Percentiles rank a stretch among this genome's conserved stretches.
Conservation (phyloP, 345 rosid species). For the Corchorus olitorius region DNA sequence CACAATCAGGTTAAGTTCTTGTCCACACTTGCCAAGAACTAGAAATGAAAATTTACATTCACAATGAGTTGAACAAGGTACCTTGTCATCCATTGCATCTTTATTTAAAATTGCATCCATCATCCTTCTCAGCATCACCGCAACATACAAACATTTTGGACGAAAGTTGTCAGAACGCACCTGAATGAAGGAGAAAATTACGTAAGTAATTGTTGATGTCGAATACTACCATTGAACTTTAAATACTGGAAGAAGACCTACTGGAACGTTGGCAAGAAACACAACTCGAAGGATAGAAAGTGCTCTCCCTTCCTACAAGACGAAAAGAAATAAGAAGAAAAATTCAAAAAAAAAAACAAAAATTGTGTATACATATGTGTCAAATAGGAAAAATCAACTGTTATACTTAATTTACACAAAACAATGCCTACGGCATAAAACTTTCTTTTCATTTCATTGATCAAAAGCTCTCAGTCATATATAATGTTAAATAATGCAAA, state of each 20-base stretch:
- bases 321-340: slow-evolving; percentile 14
- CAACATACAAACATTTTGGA: slow-evolving; percentile 91
- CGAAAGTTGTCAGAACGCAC: slow-evolving; percentile 67
- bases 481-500: background rate
- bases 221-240: slow-evolving; percentile 1
- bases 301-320: slow-evolving; percentile 66
- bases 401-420: background rate
- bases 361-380: slow-evolving; percentile 99
- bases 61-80: slow-evolving; percentile 23
- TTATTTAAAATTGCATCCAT: slow-evolving; percentile 91
- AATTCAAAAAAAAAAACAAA: too few species aligned
- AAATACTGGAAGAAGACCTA: slow-evolving; percentile 37
- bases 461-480: background rate
- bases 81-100: slow-evolving; percentile 99
- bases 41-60: background rate
- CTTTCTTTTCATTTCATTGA: slow-evolving; percentile 20
- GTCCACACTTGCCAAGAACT: background rate
- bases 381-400: slow-evolving; percentile 18
- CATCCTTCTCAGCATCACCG: slow-evolving; percentile 92
- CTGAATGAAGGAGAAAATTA: slow-evolving; percentile 37
- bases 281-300: slow-evolving; percentile 63
- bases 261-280: slow-evolving; percentile 91
- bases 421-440: slow-evolving; percentile 2
- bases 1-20: background rate
- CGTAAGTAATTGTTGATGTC: background rate